These are phyloP conservation scores for Speleostelium caveatum DNA, from an alignment of 78 protist genomes.

Conservation along the genomic window DNA sequence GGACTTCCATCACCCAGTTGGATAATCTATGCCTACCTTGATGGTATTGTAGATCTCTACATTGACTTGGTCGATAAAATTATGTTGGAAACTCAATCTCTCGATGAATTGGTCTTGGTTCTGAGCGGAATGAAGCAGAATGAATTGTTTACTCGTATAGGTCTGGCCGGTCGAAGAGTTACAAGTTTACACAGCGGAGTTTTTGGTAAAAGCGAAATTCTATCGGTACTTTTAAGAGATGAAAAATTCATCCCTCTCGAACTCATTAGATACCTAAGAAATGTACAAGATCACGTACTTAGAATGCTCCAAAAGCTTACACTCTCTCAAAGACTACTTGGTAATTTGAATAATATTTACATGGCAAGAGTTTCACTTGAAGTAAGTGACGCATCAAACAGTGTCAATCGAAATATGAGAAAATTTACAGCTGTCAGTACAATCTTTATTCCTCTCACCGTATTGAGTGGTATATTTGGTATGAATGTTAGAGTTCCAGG, in stretches of 20 bases:
- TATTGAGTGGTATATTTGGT: constrained; percentile 60
- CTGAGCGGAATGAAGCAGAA: constrained; percentile 58
- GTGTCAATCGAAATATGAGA: constrained; percentile 64
- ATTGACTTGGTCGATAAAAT: constrained; percentile 64
- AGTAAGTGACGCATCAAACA: constrained; percentile 67
- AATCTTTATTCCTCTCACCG: constrained; percentile 62
- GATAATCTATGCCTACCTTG: constrained; percentile 60
- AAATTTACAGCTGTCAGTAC: constrained; percentile 75
- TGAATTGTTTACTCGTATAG: constrained; percentile 68
- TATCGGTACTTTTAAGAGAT: constrained; percentile 56
- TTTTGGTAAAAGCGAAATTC: constrained; percentile 67
- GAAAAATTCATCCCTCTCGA: constrained; percentile 33
- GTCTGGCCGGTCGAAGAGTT: constrained; percentile 66
- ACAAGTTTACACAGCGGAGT: constrained; percentile 73
- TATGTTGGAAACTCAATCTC: constrained; percentile 67
- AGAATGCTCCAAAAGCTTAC: constrained; percentile 74
- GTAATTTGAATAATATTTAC: constrained; percentile 60
- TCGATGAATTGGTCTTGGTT: constrained; percentile 54
- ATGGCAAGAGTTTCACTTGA: constrained; percentile 79
- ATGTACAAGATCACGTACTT: constrained; percentile 74
- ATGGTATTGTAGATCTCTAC: constrained; percentile 46
- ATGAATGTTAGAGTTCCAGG: constrained; percentile 80
- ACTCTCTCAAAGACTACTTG: constrained; percentile 32
- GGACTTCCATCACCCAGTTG: constrained; percentile 54
- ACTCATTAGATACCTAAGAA: constrained; percentile 40